Base-by-base conservation (phyloP, 768 basidiomycete species). In the Leccinum obscurum region DNA sequence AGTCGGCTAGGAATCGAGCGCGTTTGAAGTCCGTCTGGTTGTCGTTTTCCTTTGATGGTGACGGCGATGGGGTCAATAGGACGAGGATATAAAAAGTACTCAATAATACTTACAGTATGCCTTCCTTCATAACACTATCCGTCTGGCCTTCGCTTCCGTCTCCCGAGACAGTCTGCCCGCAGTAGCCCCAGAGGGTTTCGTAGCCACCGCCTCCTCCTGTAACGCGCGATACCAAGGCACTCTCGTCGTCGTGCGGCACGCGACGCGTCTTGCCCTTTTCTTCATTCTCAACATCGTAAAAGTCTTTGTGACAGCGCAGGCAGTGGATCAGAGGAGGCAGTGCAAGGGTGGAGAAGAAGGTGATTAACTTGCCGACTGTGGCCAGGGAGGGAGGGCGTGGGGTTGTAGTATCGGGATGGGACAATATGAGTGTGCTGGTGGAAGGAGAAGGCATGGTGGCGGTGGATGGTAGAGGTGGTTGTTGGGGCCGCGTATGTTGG, bases 51-150 rank as follows among this genome's bases (percentile, higher is more conserved):
- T 4, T 22, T 1, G 49, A 59, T 34, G 32, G 32, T 1, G 32
- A 34, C 32, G 26, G 57, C 61, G 48, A 50, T 24, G 55, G 56
- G 24, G 39, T 54, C 48, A 30, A 44, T 10, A 28, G 15, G 4
- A 7, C 3, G 24, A n/a, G 17, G 39, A 32, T 22, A 6, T 26
- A 24, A 44, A 13, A 3, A 57, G 28, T 50, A 52, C 57, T 26
- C 13, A 15, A 51, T 14, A n/a, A 10, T 5, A 54, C 68, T 59
- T 48, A 81, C 85, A 8, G 90, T 92, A 71, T 93, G 90, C 71
- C 81, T 83, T 4, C 90, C 90, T 70, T 92, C 90, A 66, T 91
- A 92, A 67, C 90, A 93, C 89, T 89, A 93, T 1, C 90, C 91
- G 68, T 91, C 89, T 2, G 90, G 91, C 1, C 90, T 76, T 88